Evolutionary conservation across 306 rosid species (phyloP).

Genomic region (Rosa lucieae): DNA sequence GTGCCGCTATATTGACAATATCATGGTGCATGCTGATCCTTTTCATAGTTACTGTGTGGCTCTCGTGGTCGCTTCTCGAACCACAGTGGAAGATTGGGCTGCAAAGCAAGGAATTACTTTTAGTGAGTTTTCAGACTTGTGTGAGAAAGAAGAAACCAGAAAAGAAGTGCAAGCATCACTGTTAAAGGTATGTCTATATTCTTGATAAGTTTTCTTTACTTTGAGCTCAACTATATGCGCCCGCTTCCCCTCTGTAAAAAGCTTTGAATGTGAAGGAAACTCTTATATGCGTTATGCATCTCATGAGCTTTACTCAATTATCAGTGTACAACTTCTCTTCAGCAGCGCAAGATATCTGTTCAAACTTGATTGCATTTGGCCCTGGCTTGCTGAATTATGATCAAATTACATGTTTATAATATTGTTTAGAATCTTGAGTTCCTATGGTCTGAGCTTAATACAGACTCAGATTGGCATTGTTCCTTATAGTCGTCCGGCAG

Average conservation of each 20-base stretch:
- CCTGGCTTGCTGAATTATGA: background rate
- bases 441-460: background rate
- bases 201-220: conserved; percentile 13
- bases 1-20: conserved; percentile 74
- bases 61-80: conserved; percentile 74
- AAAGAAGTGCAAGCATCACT: conserved; percentile 73
- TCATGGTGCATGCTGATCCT: conserved; percentile 91
- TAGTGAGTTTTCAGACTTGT: conserved; percentile 60
- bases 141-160: conserved; percentile 62
- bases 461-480: background rate
- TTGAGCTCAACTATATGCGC: background rate
- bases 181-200: conserved; percentile 50
- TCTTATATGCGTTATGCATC: background rate
- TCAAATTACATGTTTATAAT: background rate
- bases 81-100: conserved; percentile 74
- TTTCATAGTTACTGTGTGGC: conserved; percentile 86
- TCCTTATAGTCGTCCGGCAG: background rate
- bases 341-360: background rate
- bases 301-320: background rate
- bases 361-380: background rate
- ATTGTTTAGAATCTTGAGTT: background rate
- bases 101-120: conserved; percentile 61
- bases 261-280: background rate
- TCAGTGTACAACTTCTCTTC: background rate
- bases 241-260: background rate